A percentile compares a stretch with the other conserved stretches of the same genome.
phyloP scores from a whole-genome alignment of 2,329 filamentous ascomycete species.

The Epichloe coenophiala region DNA sequence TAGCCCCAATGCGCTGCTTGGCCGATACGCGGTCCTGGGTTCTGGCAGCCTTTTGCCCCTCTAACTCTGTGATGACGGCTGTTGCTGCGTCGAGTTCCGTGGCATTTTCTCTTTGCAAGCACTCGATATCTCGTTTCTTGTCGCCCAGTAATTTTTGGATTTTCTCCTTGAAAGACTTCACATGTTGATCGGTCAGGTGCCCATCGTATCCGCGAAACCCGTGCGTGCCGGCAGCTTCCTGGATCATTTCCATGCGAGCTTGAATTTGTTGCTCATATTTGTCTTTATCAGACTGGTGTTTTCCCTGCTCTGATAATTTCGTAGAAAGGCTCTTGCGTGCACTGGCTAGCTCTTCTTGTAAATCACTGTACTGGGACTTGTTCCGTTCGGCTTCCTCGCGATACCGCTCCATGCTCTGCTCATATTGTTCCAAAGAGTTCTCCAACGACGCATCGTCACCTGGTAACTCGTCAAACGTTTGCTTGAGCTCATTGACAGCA shows the following conservation, averaged over 20 bases:
- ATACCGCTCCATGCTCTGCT: conserved; percentile 56
- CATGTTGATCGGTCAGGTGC: conserved; percentile 58
- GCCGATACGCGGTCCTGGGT: conserved; percentile 63
- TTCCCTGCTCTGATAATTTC: conserved; percentile 56
- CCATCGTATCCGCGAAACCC: conserved; percentile 76
- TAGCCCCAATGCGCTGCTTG: conserved; percentile 56
- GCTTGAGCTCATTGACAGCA: conserved; percentile 55
- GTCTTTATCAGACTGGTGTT: conserved; percentile 72
- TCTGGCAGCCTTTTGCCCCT: conserved; percentile 57
- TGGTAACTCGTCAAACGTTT: conserved; percentile 60
- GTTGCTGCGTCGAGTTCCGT: conserved; percentile 66
- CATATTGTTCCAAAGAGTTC: conserved; percentile 60
- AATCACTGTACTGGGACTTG: conserved; percentile 49
- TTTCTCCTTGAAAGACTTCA: conserved; percentile 64
- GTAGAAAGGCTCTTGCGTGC: conserved; percentile 33
- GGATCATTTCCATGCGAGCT: conserved; percentile 59
- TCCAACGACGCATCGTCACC: conserved; percentile 69
- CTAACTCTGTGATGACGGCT: conserved; percentile 55
- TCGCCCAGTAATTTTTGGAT: conserved; percentile 64
- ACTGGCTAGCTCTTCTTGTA: conserved; percentile 37
- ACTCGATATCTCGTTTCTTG: conserved; percentile 66
- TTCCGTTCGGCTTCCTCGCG: conserved; percentile 49
- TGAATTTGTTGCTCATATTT: conserved; percentile 71
- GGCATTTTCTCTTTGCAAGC: conserved; percentile 57
- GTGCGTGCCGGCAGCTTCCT: conserved; percentile 61